A percentile compares a stretch with the other conserved stretches of the same genome.
phyloP scores from a whole-genome alignment of 1,284 basidiomycete species.

The Trametes hirsuta region DNA sequence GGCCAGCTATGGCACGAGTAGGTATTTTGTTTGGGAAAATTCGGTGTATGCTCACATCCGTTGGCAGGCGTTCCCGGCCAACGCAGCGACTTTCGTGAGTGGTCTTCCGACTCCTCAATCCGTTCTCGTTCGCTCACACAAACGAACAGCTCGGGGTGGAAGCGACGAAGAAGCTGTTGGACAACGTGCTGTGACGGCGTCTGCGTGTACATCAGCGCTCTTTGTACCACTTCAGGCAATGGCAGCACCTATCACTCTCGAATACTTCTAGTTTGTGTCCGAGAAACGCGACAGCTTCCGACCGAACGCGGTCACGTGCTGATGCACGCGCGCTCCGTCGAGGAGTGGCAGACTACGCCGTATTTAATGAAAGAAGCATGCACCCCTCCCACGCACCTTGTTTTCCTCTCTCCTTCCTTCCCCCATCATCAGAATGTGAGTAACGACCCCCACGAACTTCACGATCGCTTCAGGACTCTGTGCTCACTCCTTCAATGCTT shows the following conservation, averaged over 20 bases:
- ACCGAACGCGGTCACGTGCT: conserved; percentile 21
- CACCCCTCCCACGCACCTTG: conserved; percentile 8
- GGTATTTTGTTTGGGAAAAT: conserved; percentile 30
- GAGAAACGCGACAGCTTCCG: not conserved
- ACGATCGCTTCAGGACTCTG: conserved; percentile 2
- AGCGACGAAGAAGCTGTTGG: conserved; percentile 35
- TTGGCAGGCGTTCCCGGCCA: conserved; percentile 85
- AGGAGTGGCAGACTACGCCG: not conserved
- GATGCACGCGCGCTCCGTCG: not conserved
- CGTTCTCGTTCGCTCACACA: conserved; percentile 1
- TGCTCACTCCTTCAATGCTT: conserved; percentile 11
- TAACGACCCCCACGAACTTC: conserved; percentile 19
- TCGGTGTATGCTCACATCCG: not conserved
- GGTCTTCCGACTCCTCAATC: conserved; percentile 47
- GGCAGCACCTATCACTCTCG: not conserved
- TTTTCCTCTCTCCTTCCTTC: conserved; percentile 2
- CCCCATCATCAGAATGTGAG: conserved; percentile 13
- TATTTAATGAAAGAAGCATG: conserved; percentile 14
- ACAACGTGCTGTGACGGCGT: conserved; percentile 27
- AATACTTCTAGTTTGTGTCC: not conserved
- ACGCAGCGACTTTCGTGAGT: conserved; percentile 94
- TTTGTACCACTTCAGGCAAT: conserved; percentile 8
- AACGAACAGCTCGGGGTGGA: conserved; percentile 34
- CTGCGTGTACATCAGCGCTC: not conserved
- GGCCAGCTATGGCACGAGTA: conserved; percentile 94